phyloP scores from a whole-genome alignment of 1,284 basidiomycete genomes.

The Exobasidium rhododendri region DNA sequence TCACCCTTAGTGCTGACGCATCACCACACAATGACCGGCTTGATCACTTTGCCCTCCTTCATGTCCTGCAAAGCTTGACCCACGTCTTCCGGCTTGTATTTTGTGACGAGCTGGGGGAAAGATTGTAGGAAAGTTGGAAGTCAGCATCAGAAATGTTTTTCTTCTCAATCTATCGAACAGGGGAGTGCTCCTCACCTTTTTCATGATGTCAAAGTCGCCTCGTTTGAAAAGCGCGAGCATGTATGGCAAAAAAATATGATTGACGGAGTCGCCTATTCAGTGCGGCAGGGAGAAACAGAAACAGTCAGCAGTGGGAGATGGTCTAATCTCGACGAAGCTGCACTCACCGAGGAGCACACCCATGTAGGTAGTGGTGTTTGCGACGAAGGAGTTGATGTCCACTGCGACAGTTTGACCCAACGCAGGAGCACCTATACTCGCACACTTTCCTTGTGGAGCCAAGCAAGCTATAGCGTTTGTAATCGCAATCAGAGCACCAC shows the following conservation, averaged over 20 bases:
- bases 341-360: not conserved
- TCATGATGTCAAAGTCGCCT: conserved; percentile 20
- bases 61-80: conserved; percentile 20
- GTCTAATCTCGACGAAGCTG: too few species aligned
- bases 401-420: not conserved
- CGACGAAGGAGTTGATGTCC: not conserved
- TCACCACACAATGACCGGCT: conserved; percentile 31
- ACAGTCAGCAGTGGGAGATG: too few species aligned
- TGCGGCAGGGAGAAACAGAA: too few species aligned
- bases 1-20: too few species aligned
- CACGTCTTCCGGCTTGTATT: conserved; percentile 26
- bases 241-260: conserved; percentile 21
- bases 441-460: conserved; percentile 1
- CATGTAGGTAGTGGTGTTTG: not conserved
- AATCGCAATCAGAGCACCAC: not conserved
- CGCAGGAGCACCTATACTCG: not conserved
- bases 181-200: conserved; percentile 14
- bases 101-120: conserved; percentile 14
- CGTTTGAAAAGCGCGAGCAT: conserved; percentile 22
- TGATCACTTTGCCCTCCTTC: conserved; percentile 26
- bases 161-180: too few species aligned
- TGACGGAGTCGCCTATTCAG: conserved; percentile 25
- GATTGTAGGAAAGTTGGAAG: not conserved
- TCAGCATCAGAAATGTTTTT: too few species aligned
- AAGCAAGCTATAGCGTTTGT: not conserved